Evolutionary conservation across 2,329 filamentous ascomycete genomes (phyloP), one percentile per base, ranked within the genome.

Genomic region (Cladosporium cucumerinum): DNA sequence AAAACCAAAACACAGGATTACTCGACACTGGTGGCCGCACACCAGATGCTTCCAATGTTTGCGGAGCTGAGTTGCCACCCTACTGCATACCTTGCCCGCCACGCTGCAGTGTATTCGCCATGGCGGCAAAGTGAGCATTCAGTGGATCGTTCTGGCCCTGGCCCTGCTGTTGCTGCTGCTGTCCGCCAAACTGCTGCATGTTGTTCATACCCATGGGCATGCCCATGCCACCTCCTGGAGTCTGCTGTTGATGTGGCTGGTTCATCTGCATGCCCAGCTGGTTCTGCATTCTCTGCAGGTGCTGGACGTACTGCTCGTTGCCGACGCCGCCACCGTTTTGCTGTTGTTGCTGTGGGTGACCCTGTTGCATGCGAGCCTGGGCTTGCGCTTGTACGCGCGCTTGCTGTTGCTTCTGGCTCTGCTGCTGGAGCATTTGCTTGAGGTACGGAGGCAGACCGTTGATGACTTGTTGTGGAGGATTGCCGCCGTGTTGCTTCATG

Each of bases 361-460:
- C 23, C n/a, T 62, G 60, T 18, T 52, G 43, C 60, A 55, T 55
- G 12, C 49, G 60, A n/a, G 49, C 52, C 23, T 69, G 67, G 26
- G 66, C 67, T 46, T 71, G 69, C 25, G 68, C 66, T 58, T 69
- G 67, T 32, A 51, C 59, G 16, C 68, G 63, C 46, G 57, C 63
- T 58, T 77, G 75, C 55, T 76, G 74, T 49, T 76, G 73, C 57
- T 74, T 75, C 25, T 72, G 69, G 25, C 74, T 71, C 30, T 76
- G 70, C 18, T 74, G 73, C 61, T 77, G 74, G 57, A 75, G 72
- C 49, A 77, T 74, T 23, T 75, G 69, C 60, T 77, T 75, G 30
- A 77, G 57, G 64, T 65, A 36, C 43, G 61, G n/a, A 58, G 61
- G 21, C 23, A 62, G 28, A 30, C 5, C 39, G 59, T 46, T 32